These are phyloP conservation scores for Pinus taeda DNA, from an alignment of 75 land plant species.

Conservation along the genomic window DNA sequence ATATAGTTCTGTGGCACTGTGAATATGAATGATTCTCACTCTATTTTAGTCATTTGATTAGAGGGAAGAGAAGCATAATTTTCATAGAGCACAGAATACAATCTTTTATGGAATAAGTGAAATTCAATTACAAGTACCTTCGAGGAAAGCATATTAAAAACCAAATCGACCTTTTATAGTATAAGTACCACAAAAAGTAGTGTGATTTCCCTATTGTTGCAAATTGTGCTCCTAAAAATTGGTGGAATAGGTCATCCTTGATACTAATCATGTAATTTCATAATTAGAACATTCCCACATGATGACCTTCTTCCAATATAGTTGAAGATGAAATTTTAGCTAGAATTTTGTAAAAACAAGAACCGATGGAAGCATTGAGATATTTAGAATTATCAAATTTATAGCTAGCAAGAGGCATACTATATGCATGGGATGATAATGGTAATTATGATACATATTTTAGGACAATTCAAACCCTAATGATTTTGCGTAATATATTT, in stretches of 20 bases:
- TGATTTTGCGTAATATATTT: not conserved
- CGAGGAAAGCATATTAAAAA: constrained; percentile 1
- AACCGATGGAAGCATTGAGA: constrained; percentile 45
- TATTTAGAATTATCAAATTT: constrained; percentile 18
- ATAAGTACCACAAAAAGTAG: constrained; percentile 53
- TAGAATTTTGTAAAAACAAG: constrained; percentile 35
- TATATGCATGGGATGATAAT: not conserved
- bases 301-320: constrained; percentile 25
- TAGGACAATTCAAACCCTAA: too few species aligned
- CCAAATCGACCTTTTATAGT: constrained; percentile 33
- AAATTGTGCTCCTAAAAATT: constrained; percentile 64
- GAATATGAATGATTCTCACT: not conserved
- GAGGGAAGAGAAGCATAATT: constrained; percentile 27
- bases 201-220: constrained; percentile 68
- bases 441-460: not conserved
- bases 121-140: not conserved
- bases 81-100: constrained; percentile 6
- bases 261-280: not conserved
- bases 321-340: constrained; percentile 18
- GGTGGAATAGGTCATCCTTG: constrained; percentile 26
- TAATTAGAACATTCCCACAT: constrained; percentile 25
- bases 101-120: not conserved
- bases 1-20: not conserved
- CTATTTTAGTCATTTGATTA: not conserved
- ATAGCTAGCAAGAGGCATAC: not conserved